Evolutionary conservation across 2,329 filamentous ascomycete genomes (phyloP).

Genomic region (Mollisiaceae sp.): DNA sequence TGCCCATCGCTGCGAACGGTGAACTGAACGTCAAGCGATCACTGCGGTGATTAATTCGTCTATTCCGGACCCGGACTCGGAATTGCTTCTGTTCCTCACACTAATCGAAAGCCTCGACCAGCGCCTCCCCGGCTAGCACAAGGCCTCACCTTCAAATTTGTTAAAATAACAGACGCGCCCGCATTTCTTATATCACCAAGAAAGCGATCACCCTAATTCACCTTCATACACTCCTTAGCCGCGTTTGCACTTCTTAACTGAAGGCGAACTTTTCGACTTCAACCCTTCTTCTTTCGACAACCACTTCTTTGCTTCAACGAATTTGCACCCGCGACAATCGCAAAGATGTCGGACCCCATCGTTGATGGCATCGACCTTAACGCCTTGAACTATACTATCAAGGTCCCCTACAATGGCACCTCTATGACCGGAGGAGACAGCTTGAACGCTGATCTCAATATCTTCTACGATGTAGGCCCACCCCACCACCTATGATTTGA

Average conservation of each 20-base stretch:
- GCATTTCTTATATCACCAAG: not conserved
- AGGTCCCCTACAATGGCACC: conserved; percentile 60
- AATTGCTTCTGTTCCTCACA: conserved; percentile 2
- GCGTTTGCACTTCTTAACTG: conserved; percentile 5
- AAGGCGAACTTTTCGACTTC: not conserved
- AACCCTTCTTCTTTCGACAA: not conserved
- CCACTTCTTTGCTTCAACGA: not conserved
- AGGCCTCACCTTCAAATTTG: not conserved
- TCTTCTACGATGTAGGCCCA: conserved; percentile 76
- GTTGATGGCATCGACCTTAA: conserved; percentile 50
- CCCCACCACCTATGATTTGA: conserved; percentile 39
- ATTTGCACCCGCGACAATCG: not conserved
- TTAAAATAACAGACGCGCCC: not conserved
- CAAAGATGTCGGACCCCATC: conserved; percentile 32
- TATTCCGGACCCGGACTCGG: not conserved
- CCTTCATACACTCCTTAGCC: conserved; percentile 7
- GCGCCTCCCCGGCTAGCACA: not conserved
- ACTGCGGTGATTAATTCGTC: not conserved
- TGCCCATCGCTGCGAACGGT: not conserved
- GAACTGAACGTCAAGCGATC: conserved; percentile 6
- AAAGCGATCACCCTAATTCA: not conserved
- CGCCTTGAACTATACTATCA: conserved; percentile 48
- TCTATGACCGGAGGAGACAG: conserved; percentile 64
- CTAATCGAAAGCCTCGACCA: not conserved
- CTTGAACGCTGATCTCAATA: conserved; percentile 71